Base-by-base conservation (phyloP, 768 basidiomycete genomes). In the Sarcomyxa edulis region DNA sequence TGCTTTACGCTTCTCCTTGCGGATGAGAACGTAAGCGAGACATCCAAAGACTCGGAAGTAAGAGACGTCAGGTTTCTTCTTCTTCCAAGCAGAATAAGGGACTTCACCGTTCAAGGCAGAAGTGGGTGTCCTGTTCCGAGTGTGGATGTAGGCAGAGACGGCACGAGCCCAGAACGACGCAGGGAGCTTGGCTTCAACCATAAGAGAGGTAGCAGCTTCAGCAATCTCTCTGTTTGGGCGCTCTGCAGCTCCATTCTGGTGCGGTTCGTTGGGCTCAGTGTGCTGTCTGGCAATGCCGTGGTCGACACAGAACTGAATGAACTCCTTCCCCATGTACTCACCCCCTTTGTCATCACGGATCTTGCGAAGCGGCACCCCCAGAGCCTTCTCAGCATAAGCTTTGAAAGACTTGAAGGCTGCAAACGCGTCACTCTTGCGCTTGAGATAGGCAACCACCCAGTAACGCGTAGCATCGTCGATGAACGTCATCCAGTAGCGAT, bases 161-260 rank as follows among this genome's bases (percentile, higher is more conserved):
- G 45, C 54, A 21, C 47, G 30, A 7, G 34, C 45, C 53, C 50
- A 56, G 40, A 55, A 57, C 6, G 37, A 37, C 16, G 37, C 22
- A 16, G 53, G 48, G 26, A 55, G 36, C 35, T 46, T 31, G 16
- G 48, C 40, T 29, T 53, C 43, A 18, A 28, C 20, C 4, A 68
- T 50, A 52, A 70, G 60, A 0, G 59, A 47, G 9, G 40, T 46
- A 5, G 59, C 50, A 11, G 43, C 48, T 15, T 69, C 59, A 1
- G 50, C 43, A 20, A 74, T 47, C 0, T 59, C 62, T 2, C 57
- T 43, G 27, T 72, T 72, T 2, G 47, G 44, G 2, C 59, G 44
- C 43, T 75, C 66, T 2, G 66, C 65, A 4, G 68, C 55, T 15
- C 66, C 61, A 43, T 74, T 75, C 35, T 71, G 64, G 48, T 69